Evolutionary conservation across 179 eudicot species (phyloP), one percentile per base, ranked within the genome.

Genomic region (Dionaea muscipula): DNA sequence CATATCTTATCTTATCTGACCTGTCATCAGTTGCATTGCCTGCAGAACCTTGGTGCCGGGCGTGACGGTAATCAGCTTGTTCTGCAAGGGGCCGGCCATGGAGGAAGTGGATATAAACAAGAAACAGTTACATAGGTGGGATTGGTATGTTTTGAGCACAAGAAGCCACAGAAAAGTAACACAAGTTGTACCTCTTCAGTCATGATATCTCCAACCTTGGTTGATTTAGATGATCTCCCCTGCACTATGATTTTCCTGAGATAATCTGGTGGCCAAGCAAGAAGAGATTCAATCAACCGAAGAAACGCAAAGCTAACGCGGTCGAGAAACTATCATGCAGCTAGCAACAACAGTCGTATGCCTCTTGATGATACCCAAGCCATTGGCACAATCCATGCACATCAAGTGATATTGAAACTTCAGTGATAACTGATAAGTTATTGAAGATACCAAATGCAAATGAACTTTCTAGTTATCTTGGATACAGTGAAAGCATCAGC

Each of bases 21-120:
- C 99, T 68, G 99, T 88, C 99, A 93, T 93, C 33, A 93, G 74
- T 56, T 93, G 95, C 99, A 93, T 93, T 51, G 99, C 99, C 74
- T 75, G 81, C 63, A 93, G 69, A 66, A 85, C 96, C 66, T 84
- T 93, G 51, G 99, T 93, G 27, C 73, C 74, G 1, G 96, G 89
- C 27, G 81, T 77, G 25, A 93, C 96, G 13, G 96, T 93, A 55
- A 93, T 85, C 55, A 93, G 99, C 70, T 88, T 93, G 78, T 93
- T 93, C 99, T 91, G 86, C 72, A 75, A 74, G 7, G 23, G 26
- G 1, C 35, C 35, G n/a, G n/a, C 25, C 27, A 40, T 16, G 14
- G 13, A 26, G 21, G 9, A 46, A 2, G 49, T 15, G 11, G 12
- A 26, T 14, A 21, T 16, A 60, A 15, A 21, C 13, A 58, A 18